phyloP scores from a whole-genome alignment of 148 eudicot genomes.

The Heliamphora exappendiculata region DNA sequence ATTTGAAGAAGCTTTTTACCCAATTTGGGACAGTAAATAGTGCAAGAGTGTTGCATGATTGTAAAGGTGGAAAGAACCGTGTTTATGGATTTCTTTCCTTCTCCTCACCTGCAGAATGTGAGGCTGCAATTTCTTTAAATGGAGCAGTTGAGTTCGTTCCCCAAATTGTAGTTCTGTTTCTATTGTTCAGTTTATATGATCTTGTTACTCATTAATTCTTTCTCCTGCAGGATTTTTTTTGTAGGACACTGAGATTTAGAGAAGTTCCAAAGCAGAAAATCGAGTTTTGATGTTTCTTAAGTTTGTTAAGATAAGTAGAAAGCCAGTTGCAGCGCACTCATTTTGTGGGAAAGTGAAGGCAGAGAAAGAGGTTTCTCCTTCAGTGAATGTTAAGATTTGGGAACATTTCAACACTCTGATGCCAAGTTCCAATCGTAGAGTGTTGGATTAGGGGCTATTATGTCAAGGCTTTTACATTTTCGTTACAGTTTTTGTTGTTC shows the following conservation, averaged over 20 bases:
- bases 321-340: background rate
- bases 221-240: conserved; percentile 15
- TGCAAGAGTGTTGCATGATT: conserved; percentile 16
- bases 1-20: conserved; percentile 20
- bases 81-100: conserved; percentile 23
- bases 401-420: background rate
- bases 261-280: conserved; percentile 12
- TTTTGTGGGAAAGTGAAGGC: background rate
- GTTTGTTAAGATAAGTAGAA: background rate
- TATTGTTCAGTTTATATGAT: background rate
- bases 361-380: background rate
- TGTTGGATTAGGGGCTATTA: background rate
- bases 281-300: conserved; percentile 3
- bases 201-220: background rate
- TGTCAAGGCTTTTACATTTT: background rate
- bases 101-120: conserved; percentile 15
- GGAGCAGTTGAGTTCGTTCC: conserved; percentile 18
- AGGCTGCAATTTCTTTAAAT: conserved; percentile 18
- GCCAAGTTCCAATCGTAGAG: background rate
- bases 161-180: background rate
- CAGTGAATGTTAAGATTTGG: background rate
- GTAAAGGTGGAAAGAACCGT: conserved; percentile 18
- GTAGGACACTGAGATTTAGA: conserved; percentile 16
- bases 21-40: conserved; percentile 22
- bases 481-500: background rate